A percentile compares a stretch with the other conserved stretches of the same genome.
These are phyloP conservation scores for Trypanosoma vivax DNA, from an alignment of 208 protist genomes.

Conservation along the genomic window DNA sequence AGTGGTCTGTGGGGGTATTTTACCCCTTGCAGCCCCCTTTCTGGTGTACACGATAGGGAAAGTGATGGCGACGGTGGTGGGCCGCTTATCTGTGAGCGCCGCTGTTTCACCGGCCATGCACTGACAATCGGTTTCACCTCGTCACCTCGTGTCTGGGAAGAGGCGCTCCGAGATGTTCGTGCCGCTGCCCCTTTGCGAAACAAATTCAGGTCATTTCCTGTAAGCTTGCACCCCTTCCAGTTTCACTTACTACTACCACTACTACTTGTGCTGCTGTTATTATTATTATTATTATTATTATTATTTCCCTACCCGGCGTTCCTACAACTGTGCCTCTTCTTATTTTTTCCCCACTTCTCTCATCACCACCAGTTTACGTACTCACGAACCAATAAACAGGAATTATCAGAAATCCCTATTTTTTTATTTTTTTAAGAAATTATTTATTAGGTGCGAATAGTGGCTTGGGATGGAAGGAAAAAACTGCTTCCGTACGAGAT, in stretches of 20 bases:
- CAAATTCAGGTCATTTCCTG: too few species aligned
- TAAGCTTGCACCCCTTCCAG: too few species aligned
- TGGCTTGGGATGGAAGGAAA: constrained; percentile 71
- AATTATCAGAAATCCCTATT: not conserved
- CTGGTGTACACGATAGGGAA: too few species aligned
- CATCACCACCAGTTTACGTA: not conserved
- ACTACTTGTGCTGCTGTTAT: too few species aligned
- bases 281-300: not conserved
- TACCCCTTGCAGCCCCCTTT: too few species aligned
- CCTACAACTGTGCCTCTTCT: not conserved
- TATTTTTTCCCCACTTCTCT: not conserved
- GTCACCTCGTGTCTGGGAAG: too few species aligned
- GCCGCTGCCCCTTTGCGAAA: too few species aligned
- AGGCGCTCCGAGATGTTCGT: too few species aligned
- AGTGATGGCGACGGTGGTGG: not conserved
- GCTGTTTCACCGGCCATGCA: too few species aligned
- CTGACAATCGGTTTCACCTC: too few species aligned
- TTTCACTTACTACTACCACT: too few species aligned
- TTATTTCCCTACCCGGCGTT: not conserved
- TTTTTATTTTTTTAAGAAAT: not conserved
- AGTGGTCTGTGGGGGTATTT: not conserved
- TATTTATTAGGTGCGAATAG: not conserved
- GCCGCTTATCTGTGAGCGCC: not conserved
- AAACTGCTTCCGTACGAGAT: constrained; percentile 80
- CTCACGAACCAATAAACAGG: not conserved